Conservation (phyloP, 2,329 filamentous ascomycete genomes). For the Fusarium sp. region DNA sequence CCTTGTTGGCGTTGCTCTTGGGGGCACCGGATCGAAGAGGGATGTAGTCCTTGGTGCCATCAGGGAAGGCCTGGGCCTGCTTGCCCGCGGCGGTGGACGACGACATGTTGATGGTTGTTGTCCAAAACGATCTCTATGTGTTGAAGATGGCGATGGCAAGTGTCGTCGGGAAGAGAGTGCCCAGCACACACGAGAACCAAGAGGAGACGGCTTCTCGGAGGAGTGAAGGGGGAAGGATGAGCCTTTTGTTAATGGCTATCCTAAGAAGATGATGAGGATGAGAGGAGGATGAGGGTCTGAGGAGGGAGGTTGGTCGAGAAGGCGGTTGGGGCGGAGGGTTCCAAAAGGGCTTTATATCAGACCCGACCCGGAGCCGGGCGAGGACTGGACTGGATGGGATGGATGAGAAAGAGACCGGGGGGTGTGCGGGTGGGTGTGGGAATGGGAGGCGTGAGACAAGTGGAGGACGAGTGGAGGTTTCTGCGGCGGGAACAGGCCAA, state of each 20-base stretch:
- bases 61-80: constrained; percentile 56
- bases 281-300: constrained; percentile 18
- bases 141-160: constrained; percentile 26
- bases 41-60: constrained; percentile 68
- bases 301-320: constrained; percentile 30
- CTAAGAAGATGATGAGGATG: constrained; percentile 24
- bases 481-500: constrained; percentile 15
- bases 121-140: constrained; percentile 7
- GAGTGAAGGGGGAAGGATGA: constrained; percentile 19
- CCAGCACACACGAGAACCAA: constrained; percentile 38
- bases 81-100: constrained; percentile 54
- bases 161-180: constrained; percentile 21
- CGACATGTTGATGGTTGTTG: constrained; percentile 45
- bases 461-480: constrained; percentile 37
- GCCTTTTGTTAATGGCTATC: constrained; percentile 35
- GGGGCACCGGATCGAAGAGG: constrained; percentile 53
- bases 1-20: constrained; percentile 49
- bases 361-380: constrained; percentile 35
- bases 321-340: constrained; percentile 42
- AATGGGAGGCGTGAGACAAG: constrained; percentile 39
- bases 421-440: constrained; percentile 16
- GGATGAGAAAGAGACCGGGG: constrained; percentile 32
- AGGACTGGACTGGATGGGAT: constrained; percentile 23
- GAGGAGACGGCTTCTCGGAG: constrained; percentile 29
- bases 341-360: constrained; percentile 47